Evolutionary conservation across 805 yeast genomes (phyloP).

Genomic region (Candida arabinofermentans): DNA sequence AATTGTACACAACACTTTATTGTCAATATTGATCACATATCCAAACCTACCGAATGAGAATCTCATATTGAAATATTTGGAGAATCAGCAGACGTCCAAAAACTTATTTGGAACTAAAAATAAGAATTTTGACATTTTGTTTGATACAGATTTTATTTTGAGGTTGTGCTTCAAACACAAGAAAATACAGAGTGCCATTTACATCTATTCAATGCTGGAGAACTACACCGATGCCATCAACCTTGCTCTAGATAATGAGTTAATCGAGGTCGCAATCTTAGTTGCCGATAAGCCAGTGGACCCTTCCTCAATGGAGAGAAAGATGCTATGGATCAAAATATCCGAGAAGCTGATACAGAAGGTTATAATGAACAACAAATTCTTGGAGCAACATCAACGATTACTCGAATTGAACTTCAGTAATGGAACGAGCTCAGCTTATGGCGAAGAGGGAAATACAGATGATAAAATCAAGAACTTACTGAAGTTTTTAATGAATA

Average conservation of each 20-base stretch:
- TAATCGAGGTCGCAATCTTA: conserved; percentile 53
- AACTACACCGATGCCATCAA: conserved; percentile 78
- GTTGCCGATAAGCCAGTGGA: conserved; percentile 50
- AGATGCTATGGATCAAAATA: conserved; percentile 70
- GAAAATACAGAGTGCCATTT: conserved; percentile 62
- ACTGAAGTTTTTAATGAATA: conserved; percentile 36
- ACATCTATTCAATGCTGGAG: conserved; percentile 62
- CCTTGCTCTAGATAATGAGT: conserved; percentile 60
- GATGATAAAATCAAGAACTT: conserved; percentile 30
- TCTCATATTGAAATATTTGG: conserved; percentile 48
- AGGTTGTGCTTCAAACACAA: conserved; percentile 63
- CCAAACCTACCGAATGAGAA: conserved; percentile 40
- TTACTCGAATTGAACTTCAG: conserved; percentile 13
- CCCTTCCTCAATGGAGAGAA: conserved; percentile 42
- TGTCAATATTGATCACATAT: conserved; percentile 60
- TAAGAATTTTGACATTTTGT: conserved; percentile 33
- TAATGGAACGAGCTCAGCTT: conserved; percentile 5
- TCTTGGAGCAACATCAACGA: conserved; percentile 18
- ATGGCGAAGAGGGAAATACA: conserved; percentile 24
- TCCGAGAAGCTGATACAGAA: conserved; percentile 44
- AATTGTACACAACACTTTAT: conserved; percentile 63
- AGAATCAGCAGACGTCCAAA: conserved; percentile 24
- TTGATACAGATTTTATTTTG: conserved; percentile 71
- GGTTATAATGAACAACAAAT: conserved; percentile 27
- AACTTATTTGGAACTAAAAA: conserved; percentile 10